A percentile compares a stretch with the other conserved stretches of the same genome.
Conservation (phyloP, 2,329 filamentous ascomycete genomes). For the Alternaria hordeiaustralica region DNA sequence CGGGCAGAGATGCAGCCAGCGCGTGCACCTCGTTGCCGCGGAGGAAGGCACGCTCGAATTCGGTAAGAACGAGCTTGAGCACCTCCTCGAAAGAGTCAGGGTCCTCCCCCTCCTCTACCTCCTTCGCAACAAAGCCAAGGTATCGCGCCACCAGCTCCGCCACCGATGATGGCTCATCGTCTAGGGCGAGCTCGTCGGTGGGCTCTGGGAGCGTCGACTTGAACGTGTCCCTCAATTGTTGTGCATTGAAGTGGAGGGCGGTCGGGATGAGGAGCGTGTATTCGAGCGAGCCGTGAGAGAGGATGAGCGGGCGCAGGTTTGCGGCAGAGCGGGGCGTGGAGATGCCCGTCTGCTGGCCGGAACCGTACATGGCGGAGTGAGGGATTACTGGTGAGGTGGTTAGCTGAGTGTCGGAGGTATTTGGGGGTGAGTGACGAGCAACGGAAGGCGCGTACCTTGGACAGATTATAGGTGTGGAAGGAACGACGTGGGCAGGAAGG, state of each 20-base stretch:
- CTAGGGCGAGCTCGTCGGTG: conserved; percentile 95
- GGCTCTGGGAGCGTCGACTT: conserved; percentile 82
- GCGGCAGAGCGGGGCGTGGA: conserved; percentile 94
- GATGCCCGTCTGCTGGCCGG: conserved; percentile 91
- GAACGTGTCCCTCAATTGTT: conserved; percentile 92
- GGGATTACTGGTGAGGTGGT: conserved; percentile 14
- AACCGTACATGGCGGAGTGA: conserved; percentile 72
- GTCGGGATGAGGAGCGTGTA: conserved; percentile 96
- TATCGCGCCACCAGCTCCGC: conserved; percentile 92
- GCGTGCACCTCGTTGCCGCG: conserved; percentile 96
- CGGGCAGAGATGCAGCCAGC: conserved; percentile 81
- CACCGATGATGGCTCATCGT: conserved; percentile 98
- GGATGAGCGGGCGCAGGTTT: conserved; percentile 87
- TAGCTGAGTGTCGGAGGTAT: conserved; percentile 13
- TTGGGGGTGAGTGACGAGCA: neutral
- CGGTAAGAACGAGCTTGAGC: conserved; percentile 88
- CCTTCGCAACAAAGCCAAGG: conserved; percentile 84
- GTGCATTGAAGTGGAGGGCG: conserved; percentile 92
- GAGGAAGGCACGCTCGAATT: conserved; percentile 95
- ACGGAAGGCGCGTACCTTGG: conserved; percentile 23
- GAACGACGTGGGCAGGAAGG: conserved; percentile 24
- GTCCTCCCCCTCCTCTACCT: conserved; percentile 93
- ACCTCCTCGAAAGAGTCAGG: conserved; percentile 92
- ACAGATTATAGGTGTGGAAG: conserved; percentile 22
- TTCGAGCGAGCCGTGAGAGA: conserved; percentile 93